Evolutionary conservation across 345 rosid species (phyloP), one percentile per base, ranked within the genome.

Genomic region (Linum usitatissimum): DNA sequence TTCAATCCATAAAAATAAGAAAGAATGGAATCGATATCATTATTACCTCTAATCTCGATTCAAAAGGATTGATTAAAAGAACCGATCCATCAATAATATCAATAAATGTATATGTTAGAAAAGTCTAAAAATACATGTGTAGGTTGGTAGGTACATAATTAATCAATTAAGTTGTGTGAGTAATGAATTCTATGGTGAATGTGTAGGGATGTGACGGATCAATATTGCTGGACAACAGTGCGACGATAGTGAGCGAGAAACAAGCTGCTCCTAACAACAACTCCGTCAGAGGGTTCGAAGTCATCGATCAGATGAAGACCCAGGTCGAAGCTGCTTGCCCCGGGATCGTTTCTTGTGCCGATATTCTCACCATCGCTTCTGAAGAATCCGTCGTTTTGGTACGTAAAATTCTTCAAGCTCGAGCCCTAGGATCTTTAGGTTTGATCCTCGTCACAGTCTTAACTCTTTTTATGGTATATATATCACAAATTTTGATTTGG

Each of bases 271-370:
- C 81, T 5, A 86, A 83, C 42, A 76, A 66, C 49, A 86, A 86
- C 39, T 86, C 92, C 0, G 73, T 61, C 0, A 76, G 88, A 64
- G 92, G 88, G 5, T 83, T 68, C 21, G 51, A 76, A 0, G 85
- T 81, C 20, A 68, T 83, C 23, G 92, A 86, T 63, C 45, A 28
- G 34, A 83, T 83, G 81, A 86, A 86, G 74, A 9, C 69, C 13
- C 70, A 61, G 3, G 13, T 83, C 62, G 92, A 38, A 17, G 23
- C 63, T 30, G 42, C 63, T 18, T 64, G 67, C 21, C 59, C 60
- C 56, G 60, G 67, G 6, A 17, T 55, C 0, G 5, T 23, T 20
- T 83, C 87, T 36, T 83, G 85, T 42, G 87, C 87, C 28, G 87
- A 83, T 75, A 53, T 74, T 19, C 76, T 80, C 59, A 55, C 84